A percentile compares a stretch with the other conserved stretches of the same genome.
Evolutionary conservation across 441 rosid genomes (phyloP).

Genomic region (Euphorbia schlechtendalii): DNA sequence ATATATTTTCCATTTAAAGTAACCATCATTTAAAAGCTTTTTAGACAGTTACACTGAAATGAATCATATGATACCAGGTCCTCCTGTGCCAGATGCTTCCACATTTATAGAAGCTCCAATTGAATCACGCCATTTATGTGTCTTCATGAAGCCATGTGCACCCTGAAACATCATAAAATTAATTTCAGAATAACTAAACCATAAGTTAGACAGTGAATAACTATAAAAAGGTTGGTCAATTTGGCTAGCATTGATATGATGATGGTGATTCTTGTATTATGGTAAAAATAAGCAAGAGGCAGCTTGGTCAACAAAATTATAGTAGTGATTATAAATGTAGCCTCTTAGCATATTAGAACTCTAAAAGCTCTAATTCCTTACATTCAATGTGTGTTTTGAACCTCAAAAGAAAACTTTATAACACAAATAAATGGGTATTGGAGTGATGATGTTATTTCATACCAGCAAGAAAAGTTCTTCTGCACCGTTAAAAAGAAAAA

Average conservation of each 20-base stretch:
- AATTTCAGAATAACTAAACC: constrained; percentile 6
- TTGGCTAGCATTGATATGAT: constrained; percentile 10
- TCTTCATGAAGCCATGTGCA: constrained; percentile 90
- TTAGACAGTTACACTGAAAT: constrained; percentile 11
- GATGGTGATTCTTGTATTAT: too few species aligned
- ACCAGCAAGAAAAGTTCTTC: constrained; percentile 97
- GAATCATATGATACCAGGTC: constrained; percentile 56
- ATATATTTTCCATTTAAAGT: neutral
- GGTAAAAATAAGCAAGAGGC: too few species aligned
- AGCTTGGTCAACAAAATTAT: too few species aligned
- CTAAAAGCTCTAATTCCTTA: too few species aligned
- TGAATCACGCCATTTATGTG: constrained; percentile 74
- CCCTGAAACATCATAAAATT: constrained; percentile 55
- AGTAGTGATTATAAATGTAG: too few species aligned
- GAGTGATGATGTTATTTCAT: constrained; percentile 17
- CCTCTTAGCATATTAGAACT: too few species aligned
- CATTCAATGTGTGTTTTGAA: too few species aligned
- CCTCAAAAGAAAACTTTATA: constrained; percentile 30
- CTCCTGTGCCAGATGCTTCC: constrained; percentile 97
- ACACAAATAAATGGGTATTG: neutral
- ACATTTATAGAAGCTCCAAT: constrained; percentile 91
- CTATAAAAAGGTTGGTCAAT: constrained; percentile 13
- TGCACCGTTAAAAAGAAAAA: constrained; percentile 95
- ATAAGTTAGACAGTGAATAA: constrained; percentile 12
- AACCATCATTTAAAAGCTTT: neutral